Conservation (phyloP, 768 basidiomycete species). For the Boletus rufocinnamomeus region DNA sequence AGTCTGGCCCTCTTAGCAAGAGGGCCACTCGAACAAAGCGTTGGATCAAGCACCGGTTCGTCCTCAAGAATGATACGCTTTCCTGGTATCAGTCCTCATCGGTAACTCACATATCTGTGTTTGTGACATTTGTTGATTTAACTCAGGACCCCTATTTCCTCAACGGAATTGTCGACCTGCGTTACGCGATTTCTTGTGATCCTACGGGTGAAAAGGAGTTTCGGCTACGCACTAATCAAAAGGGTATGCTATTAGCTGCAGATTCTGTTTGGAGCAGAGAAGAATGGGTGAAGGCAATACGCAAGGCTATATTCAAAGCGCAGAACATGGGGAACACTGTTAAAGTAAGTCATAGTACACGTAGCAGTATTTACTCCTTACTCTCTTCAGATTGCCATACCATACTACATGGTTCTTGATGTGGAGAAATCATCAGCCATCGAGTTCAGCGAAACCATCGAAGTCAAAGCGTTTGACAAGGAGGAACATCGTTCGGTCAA, state of each 20-base stretch:
- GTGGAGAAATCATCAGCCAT: conserved; percentile 83
- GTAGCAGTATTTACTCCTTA: conserved; percentile 5
- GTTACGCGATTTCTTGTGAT: conserved; percentile 91
- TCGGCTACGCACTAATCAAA: conserved; percentile 81
- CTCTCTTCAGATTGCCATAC: conserved; percentile 80
- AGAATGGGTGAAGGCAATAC: conserved; percentile 95
- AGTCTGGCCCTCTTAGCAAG: conserved; percentile 89
- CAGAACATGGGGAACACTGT: conserved; percentile 97
- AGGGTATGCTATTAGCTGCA: conserved; percentile 66
- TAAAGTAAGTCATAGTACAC: conserved; percentile 54
- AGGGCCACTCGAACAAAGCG: conserved; percentile 86
- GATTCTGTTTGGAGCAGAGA: conserved; percentile 83
- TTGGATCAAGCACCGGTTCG: conserved; percentile 95
- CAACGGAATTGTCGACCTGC: conserved; percentile 91
- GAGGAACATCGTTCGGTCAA: conserved; percentile 74
- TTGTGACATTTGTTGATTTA: conserved; percentile 7
- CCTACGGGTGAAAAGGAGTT: conserved; percentile 75
- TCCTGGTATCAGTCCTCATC: conserved; percentile 92
- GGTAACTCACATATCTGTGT: conserved; percentile 44
- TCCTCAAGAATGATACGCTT: conserved; percentile 92
- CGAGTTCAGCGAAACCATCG: conserved; percentile 96
- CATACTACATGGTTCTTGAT: conserved; percentile 85
- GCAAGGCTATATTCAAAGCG: conserved; percentile 91
- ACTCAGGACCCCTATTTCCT: conserved; percentile 95
- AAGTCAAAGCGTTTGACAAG: conserved; percentile 88